A percentile compares a stretch with the other conserved stretches of the same genome.
Conservation (phyloP, 2,329 filamentous ascomycete genomes). For the Ustulina deusta region DNA sequence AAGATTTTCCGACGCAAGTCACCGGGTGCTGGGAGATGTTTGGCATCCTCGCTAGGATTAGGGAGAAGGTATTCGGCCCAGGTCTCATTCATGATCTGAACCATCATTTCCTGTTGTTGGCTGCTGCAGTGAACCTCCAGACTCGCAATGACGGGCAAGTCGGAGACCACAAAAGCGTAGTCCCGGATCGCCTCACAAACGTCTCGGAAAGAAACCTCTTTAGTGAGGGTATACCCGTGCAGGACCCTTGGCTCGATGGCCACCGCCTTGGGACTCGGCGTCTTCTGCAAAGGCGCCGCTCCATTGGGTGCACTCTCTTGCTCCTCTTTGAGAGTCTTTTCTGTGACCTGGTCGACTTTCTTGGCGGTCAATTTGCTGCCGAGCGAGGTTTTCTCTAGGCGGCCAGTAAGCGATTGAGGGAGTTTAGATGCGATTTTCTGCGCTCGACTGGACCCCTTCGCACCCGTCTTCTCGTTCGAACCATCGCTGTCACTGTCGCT, state of each 20-base stretch:
- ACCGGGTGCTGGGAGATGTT: conserved; percentile 73
- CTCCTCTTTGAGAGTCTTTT: neutral
- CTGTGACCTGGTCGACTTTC: conserved; percentile 16
- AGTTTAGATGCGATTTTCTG: conserved; percentile 73
- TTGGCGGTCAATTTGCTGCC: conserved; percentile 54
- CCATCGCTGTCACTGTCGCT: conserved; percentile 63
- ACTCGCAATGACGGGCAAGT: conserved; percentile 91
- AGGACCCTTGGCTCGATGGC: conserved; percentile 79
- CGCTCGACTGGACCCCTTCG: conserved; percentile 72
- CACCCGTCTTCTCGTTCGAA: conserved; percentile 63
- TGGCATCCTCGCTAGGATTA: conserved; percentile 59
- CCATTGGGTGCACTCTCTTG: conserved; percentile 1
- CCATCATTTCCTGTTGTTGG: conserved; percentile 90
- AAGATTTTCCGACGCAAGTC: conserved; percentile 82
- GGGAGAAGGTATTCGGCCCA: conserved; percentile 82
- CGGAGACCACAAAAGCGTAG: conserved; percentile 78
- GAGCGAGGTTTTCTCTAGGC: conserved; percentile 63
- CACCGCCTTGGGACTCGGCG: conserved; percentile 48
- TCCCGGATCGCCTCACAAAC: conserved; percentile 86
- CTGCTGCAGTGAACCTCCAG: conserved; percentile 88
- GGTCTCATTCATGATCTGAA: conserved; percentile 86
- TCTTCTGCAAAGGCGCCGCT: conserved; percentile 39
- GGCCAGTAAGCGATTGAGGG: conserved; percentile 57
- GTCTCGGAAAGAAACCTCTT: conserved; percentile 85
- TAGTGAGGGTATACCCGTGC: conserved; percentile 91